A percentile compares a stretch with the other conserved stretches of the same genome.
These are phyloP conservation scores for Paratinospora sagittata DNA, from an alignment of 164 flowering plant species.

Conservation along the genomic window DNA sequence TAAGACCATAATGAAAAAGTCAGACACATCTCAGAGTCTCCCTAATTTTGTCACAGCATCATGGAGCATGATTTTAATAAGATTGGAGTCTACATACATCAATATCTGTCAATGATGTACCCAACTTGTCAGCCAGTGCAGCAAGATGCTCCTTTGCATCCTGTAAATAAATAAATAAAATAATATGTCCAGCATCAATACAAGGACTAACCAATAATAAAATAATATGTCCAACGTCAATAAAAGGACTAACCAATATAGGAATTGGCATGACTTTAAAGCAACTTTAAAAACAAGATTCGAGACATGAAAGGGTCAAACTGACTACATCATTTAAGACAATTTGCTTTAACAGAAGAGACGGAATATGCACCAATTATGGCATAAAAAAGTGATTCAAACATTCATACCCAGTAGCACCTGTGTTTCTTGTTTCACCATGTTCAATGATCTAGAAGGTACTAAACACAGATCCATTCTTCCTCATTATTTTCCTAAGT, in stretches of 20 bases:
- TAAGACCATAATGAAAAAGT: background rate
- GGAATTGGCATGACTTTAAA: background rate
- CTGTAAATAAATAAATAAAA: conserved; percentile 33
- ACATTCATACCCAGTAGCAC: background rate
- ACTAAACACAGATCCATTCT: background rate
- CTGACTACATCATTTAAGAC: background rate
- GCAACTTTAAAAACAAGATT: background rate
- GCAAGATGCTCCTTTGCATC: conserved; percentile 97
- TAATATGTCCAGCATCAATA: conserved; percentile 12
- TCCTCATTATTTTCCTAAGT: background rate
- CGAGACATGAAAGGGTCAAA: background rate
- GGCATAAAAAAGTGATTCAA: background rate
- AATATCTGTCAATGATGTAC: conserved; percentile 72
- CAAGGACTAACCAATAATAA: background rate
- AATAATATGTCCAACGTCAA: background rate
- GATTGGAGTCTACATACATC: conserved; percentile 50
- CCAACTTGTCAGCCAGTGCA: conserved; percentile 92
- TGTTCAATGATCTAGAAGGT: background rate
- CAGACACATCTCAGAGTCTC: background rate
- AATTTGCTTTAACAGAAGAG: too few species aligned
- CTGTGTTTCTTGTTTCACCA: background rate
- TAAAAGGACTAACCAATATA: background rate
- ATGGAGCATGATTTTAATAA: background rate
- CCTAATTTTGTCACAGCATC: background rate
- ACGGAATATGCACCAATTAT: background rate